Conservation (phyloP, 176 grass and related monocot genomes). For the Musa schizocarpa region DNA sequence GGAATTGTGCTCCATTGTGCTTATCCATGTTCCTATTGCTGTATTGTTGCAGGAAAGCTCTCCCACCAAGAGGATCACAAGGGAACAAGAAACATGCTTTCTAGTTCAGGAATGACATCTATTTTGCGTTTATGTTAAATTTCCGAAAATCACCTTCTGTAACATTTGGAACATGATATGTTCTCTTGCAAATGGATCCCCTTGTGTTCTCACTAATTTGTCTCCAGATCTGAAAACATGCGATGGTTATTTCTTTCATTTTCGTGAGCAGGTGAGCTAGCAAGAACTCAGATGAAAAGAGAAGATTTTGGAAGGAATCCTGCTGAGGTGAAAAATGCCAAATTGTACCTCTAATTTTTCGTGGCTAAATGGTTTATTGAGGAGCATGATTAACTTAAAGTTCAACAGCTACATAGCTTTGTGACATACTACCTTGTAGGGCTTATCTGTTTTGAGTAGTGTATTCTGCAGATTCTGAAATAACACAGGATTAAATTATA, state of each 20-base stretch:
- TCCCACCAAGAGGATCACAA: conserved; percentile 1
- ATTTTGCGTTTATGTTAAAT: neutral
- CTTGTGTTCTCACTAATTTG: neutral
- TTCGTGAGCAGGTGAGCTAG: too few relatives aligned
- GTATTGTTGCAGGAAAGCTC: neutral
- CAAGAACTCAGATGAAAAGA: too few relatives aligned
- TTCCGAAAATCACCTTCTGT: neutral
- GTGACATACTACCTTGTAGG: too few relatives aligned
- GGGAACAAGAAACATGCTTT: neutral
- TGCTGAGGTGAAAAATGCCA: too few relatives aligned
- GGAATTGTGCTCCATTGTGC: neutral
- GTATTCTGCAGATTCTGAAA: too few relatives aligned
- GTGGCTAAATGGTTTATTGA: too few relatives aligned
- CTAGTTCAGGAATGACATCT: neutral
- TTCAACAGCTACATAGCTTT: too few relatives aligned
- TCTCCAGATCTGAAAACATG: neutral
- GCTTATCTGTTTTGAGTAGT: too few relatives aligned
- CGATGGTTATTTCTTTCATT: neutral
- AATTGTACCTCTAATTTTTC: too few relatives aligned
- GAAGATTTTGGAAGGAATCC: too few relatives aligned
- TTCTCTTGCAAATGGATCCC: neutral
- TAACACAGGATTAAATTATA: too few relatives aligned
- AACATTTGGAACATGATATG: neutral
- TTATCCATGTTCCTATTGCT: neutral
- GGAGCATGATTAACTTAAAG: too few relatives aligned